Evolutionary conservation across 345 rosid species (phyloP).

Genomic region (Geranium rotundifolium): DNA sequence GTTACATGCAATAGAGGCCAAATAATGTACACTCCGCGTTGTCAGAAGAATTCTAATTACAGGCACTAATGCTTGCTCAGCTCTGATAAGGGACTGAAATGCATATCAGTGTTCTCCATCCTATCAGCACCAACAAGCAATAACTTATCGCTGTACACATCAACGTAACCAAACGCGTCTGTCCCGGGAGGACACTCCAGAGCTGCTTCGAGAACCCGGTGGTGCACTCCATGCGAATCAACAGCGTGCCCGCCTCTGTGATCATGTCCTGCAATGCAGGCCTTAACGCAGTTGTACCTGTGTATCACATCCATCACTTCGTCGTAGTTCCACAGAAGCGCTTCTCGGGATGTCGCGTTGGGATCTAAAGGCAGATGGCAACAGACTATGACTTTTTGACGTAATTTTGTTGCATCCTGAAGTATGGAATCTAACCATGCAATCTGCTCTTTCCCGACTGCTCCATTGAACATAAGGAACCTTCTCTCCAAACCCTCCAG

Average conservation of each 20-base stretch:
- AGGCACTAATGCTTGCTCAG: background rate
- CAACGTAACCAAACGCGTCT: conserved; percentile 63
- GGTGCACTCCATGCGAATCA: conserved; percentile 78
- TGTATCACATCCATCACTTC: conserved; percentile 74
- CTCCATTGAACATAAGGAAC: conserved; percentile 87
- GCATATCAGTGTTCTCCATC: conserved; percentile 43
- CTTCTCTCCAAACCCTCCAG: conserved; percentile 57
- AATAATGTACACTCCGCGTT: conserved; percentile 2
- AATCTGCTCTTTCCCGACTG: conserved; percentile 67
- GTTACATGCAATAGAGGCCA: too few relatives aligned
- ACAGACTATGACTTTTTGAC: conserved; percentile 69
- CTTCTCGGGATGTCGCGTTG: conserved; percentile 32
- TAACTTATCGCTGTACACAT: conserved; percentile 58
- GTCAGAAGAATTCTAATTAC: background rate
- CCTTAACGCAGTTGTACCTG: conserved; percentile 55
- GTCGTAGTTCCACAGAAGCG: conserved; percentile 79
- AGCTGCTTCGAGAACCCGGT: conserved; percentile 75
- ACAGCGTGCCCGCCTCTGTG: conserved; percentile 69
- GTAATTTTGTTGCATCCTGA: conserved; percentile 42
- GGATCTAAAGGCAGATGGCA: conserved; percentile 81
- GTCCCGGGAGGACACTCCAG: conserved; percentile 84
- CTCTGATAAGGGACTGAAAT: conserved; percentile 15
- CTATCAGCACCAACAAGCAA: conserved; percentile 50
- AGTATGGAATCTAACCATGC: conserved; percentile 64
- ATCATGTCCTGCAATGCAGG: conserved; percentile 80